Conservation (phyloP, 805 yeast species). For the Yarrowia porcina region DNA sequence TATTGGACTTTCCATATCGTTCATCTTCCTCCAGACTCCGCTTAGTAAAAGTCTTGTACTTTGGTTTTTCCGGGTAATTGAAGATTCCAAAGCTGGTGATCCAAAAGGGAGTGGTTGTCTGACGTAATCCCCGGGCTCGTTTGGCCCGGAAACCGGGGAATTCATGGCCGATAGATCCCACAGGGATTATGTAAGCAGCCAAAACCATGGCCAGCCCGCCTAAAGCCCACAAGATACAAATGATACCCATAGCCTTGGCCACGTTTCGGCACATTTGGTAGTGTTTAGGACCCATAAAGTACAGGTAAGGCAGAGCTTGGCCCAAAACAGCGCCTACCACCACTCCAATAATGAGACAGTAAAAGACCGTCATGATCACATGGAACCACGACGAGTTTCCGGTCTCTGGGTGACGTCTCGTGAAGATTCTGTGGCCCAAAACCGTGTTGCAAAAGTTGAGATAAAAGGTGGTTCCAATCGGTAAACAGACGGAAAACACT, state of each 20-base stretch:
- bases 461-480: constrained; percentile 56
- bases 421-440: constrained; percentile 67
- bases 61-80: not conserved
- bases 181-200: constrained; percentile 53
- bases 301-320: constrained; percentile 56
- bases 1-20: not conserved
- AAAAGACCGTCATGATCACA: constrained; percentile 48
- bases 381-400: constrained; percentile 54
- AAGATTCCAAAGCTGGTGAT: not conserved
- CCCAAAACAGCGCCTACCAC: constrained; percentile 70
- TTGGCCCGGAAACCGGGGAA: constrained; percentile 29
- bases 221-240: constrained; percentile 51
- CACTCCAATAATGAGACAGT: constrained; percentile 53
- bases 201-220: constrained; percentile 50
- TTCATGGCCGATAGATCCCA: constrained; percentile 50
- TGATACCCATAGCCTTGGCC: constrained; percentile 50
- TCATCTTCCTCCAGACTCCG: not conserved
- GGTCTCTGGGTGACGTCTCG: constrained; percentile 72
- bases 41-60: constrained; percentile 9
- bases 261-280: constrained; percentile 54
- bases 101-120: constrained; percentile 12
- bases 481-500: constrained; percentile 53
- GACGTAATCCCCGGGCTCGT: not conserved
- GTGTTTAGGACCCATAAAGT: constrained; percentile 47
- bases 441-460: constrained; percentile 59